Conservation (phyloP, 106 monocot species). For the Chionographis japonica region DNA sequence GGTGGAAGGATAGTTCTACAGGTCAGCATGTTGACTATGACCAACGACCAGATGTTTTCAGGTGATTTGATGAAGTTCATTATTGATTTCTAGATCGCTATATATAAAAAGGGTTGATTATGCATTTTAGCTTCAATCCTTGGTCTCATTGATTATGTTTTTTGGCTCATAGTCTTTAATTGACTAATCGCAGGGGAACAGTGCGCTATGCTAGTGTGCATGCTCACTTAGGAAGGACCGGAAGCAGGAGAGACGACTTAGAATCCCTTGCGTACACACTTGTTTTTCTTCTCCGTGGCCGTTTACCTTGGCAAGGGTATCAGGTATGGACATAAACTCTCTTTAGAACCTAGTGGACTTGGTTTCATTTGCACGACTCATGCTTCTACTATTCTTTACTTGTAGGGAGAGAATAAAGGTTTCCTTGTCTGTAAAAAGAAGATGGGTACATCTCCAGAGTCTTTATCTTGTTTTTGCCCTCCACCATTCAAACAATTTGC, state of each 20-base stretch:
- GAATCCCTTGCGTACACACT: conserved; percentile 95
- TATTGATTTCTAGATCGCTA: background rate
- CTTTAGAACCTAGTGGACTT: background rate
- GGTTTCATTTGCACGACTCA: background rate
- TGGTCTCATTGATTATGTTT: background rate
- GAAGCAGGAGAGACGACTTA: conserved; percentile 89
- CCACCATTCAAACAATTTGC: conserved; percentile 71
- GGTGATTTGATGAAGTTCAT: conserved; percentile 24
- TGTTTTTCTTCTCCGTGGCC: conserved; percentile 80
- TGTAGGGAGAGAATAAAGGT: conserved; percentile 86
- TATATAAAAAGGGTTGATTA: background rate
- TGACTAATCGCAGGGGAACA: conserved; percentile 55
- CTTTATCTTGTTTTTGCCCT: conserved; percentile 74
- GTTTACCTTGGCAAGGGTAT: conserved; percentile 95
- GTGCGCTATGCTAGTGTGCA: conserved; percentile 96
- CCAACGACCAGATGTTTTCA: conserved; percentile 84
- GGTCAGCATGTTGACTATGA: conserved; percentile 74
- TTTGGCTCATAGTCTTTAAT: background rate
- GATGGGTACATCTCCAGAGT: conserved; percentile 82
- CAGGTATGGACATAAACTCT: conserved; percentile 42
- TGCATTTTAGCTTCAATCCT: background rate
- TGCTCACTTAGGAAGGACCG: conserved; percentile 87
- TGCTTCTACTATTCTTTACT: conserved; percentile 1
- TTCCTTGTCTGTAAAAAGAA: conserved; percentile 98
- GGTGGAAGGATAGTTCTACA: conserved; percentile 59